A percentile compares a stretch with the other conserved stretches of the same genome.
phyloP scores from a whole-genome alignment of 306 rosid genomes.

The Adenanthera pavonina region DNA sequence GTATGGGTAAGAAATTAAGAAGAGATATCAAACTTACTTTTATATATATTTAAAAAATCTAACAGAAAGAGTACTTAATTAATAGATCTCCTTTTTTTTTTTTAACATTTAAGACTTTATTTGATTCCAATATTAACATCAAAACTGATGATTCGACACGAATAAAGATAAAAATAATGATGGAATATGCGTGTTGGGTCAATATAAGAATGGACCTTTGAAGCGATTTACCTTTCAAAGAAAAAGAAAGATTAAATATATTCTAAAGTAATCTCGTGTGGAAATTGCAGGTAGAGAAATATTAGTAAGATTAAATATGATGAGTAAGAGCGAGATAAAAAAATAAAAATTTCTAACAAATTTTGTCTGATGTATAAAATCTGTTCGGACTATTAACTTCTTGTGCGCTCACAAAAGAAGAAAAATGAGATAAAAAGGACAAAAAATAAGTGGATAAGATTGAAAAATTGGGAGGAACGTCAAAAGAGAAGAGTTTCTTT shows the following conservation, averaged over 20 bases:
- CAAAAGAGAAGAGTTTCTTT: constrained; percentile 7
- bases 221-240: neutral
- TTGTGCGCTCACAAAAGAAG: too few species aligned
- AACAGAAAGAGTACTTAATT: too few species aligned
- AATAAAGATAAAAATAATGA: neutral
- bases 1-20: too few species aligned
- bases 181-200: neutral
- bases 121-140: neutral
- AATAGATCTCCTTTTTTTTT: neutral
- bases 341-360: too few species aligned
- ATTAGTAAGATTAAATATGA: too few species aligned
- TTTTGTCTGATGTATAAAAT: too few species aligned
- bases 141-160: neutral
- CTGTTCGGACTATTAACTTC: too few species aligned
- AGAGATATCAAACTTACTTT: too few species aligned
- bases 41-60: too few species aligned
- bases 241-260: neutral
- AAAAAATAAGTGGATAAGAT: constrained; percentile 27
- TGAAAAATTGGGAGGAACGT: constrained; percentile 20
- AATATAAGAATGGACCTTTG: neutral
- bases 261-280: neutral
- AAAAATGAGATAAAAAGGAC: neutral
- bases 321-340: too few species aligned
- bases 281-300: too few species aligned
- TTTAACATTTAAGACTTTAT: neutral